Evolutionary conservation across 805 yeast species (phyloP).

Genomic region (Tetrapisispora fleetii): DNA sequence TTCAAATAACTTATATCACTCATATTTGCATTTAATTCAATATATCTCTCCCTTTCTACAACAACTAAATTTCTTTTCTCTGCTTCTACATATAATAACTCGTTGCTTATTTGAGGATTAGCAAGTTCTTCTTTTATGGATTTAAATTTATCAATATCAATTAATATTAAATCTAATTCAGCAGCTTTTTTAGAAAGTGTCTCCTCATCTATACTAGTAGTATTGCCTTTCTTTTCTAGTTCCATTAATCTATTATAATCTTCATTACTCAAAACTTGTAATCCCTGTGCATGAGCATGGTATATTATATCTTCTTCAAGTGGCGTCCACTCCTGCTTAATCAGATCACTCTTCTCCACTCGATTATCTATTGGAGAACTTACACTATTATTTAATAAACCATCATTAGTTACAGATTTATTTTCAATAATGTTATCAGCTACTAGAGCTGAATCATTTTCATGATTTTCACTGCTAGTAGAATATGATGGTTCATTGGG

Average conservation of each 20-base stretch:
- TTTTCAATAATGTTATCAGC: background rate
- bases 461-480: no score
- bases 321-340: background rate
- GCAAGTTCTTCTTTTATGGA: constrained; percentile 21
- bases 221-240: constrained; percentile 4
- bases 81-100: constrained; percentile 22
- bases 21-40: background rate
- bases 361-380: background rate
- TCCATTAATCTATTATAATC: background rate
- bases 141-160: constrained; percentile 26
- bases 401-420: background rate
- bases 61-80: constrained; percentile 6
- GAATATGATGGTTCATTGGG: background rate
- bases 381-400: background rate
- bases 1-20: background rate
- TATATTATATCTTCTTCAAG: constrained; percentile 6
- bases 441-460: background rate
- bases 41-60: constrained; percentile 10
- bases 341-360: no score
- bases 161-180: constrained; percentile 15
- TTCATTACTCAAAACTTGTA: background rate
- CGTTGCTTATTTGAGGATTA: constrained; percentile 20
- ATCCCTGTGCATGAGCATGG: constrained; percentile 5
- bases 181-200: constrained; percentile 12
- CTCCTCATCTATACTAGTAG: constrained; percentile 1